Percentiles rank a stretch among this genome's conserved stretches.
These are phyloP conservation scores for Ganoderma lingzhi DNA, from an alignment of 1,284 basidiomycete genomes.

Conservation along the genomic window DNA sequence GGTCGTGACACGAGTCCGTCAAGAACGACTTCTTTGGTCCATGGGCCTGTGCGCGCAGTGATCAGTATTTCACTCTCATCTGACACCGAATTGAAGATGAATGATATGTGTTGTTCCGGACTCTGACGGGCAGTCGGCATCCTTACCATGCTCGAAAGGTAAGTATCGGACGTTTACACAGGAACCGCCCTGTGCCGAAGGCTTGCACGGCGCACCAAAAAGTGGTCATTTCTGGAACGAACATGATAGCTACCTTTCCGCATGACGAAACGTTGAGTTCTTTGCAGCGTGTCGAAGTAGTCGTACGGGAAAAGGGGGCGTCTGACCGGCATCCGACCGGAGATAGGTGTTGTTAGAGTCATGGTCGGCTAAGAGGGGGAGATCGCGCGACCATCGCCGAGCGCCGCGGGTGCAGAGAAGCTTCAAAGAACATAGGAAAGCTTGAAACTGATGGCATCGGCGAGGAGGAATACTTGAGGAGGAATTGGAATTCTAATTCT, in stretches of 20 bases:
- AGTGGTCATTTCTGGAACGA: background rate
- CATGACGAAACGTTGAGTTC: background rate
- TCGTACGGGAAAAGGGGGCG: constrained; percentile 1
- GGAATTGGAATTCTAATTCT: background rate
- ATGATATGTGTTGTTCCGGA: background rate
- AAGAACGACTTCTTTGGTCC: background rate
- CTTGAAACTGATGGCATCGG: constrained; percentile 35
- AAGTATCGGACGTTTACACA: background rate
- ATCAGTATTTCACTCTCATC: constrained; percentile 1
- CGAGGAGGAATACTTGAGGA: background rate
- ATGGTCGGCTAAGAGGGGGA: constrained; percentile 27
- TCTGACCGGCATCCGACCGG: constrained; percentile 25
- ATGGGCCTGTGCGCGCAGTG: background rate
- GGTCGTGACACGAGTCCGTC: background rate
- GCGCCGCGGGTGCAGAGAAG: constrained; percentile 22
- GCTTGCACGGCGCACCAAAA: background rate
- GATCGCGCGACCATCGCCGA: constrained; percentile 22
- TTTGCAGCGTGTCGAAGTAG: background rate
- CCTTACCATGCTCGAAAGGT: too few species aligned
- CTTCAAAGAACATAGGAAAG: constrained; percentile 18
- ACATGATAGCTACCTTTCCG: background rate
- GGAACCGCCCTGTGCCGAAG: background rate
- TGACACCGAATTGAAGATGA: constrained; percentile 4
- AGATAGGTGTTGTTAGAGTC: constrained; percentile 5
- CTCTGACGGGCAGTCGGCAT: background rate